Evolutionary conservation across 345 rosid genomes (phyloP), one percentile per base, ranked within the genome.

Genomic region (Dovyalis caffra): DNA sequence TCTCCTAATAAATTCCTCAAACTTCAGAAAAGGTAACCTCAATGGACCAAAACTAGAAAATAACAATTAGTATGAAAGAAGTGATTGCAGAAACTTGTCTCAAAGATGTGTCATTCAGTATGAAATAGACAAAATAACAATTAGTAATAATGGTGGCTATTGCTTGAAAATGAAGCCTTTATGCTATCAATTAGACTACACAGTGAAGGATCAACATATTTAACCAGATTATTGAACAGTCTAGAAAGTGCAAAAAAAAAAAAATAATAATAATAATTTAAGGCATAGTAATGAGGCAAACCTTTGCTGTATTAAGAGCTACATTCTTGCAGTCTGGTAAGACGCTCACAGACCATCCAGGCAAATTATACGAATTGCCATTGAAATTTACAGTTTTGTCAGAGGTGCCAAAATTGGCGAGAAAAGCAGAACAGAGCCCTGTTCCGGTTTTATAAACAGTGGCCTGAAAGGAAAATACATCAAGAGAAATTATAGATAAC

Each of bases 331-430:
- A 92, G 83, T 95, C 97, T 18, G 99, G 99, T 66, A 95, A 86
- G 85, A 95, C 91, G 90, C 97, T 95, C 70, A 95, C 99, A 12
- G 99, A 92, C 99, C 99, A 95, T 8, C 90, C 93, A 60, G 99
- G 99, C 84, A 95, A 79, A 74, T 23, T 75, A 76, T 95, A 92
- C 73, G 94, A 83, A 64, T 86, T 87, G 72, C 92, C 94, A 69
- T 79, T 89, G 82, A 92, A 95, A 66, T 71, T 86, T 69, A 88
- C 89, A 25, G 90, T 90, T 57, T 82, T 86, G 77, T 90, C 95
- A 53, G 97, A 78, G 23, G 85, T 83, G 69, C 83, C 95, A 34
- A 58, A 0, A 69, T 95, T 95, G 70, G 99, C 97, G 80, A 95
- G 95, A 82, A 92, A 95, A 75, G 97, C 95, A 69, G 97, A 84